These are phyloP conservation scores for Triadica sebifera DNA, from an alignment of 345 rosid species.

Conservation along the genomic window DNA sequence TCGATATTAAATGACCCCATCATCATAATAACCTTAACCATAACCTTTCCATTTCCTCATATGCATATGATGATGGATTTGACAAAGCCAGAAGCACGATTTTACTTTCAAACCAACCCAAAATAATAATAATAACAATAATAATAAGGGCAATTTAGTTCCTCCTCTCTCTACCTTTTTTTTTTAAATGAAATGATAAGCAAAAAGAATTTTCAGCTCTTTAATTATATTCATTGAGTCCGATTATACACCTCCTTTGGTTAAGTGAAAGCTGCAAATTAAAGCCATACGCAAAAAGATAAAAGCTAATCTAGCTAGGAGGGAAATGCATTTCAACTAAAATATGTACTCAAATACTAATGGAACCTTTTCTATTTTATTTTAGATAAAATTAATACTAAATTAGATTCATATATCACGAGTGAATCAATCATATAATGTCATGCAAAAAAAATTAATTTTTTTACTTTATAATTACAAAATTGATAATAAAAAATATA, in stretches of 20 bases:
- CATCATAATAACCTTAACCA: no score
- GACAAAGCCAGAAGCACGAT: slow-evolving; percentile 3
- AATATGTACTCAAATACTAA: no score
- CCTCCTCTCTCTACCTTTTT: not conserved
- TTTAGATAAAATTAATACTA: no score
- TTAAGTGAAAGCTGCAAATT: not conserved
- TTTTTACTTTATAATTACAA: no score
- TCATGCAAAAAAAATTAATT: no score
- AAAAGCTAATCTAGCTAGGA: not conserved
- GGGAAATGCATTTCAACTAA: no score
- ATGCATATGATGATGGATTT: slow-evolving; percentile 8
- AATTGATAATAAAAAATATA: no score
- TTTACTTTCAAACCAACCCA: slow-evolving; percentile 12
- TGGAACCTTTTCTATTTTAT: no score
- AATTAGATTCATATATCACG: no score
- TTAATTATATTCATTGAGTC: not conserved
- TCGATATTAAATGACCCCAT: no score
- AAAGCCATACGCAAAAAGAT: not conserved
- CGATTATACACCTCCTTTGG: not conserved
- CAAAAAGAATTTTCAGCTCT: not conserved
- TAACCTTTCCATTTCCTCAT: not conserved
- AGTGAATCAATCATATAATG: no score
- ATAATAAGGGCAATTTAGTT: no score
- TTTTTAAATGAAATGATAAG: not conserved
- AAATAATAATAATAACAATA: not conserved